phyloP scores from a whole-genome alignment of 2,329 filamentous ascomycete genomes.

The Ophiostoma sp. region DNA sequence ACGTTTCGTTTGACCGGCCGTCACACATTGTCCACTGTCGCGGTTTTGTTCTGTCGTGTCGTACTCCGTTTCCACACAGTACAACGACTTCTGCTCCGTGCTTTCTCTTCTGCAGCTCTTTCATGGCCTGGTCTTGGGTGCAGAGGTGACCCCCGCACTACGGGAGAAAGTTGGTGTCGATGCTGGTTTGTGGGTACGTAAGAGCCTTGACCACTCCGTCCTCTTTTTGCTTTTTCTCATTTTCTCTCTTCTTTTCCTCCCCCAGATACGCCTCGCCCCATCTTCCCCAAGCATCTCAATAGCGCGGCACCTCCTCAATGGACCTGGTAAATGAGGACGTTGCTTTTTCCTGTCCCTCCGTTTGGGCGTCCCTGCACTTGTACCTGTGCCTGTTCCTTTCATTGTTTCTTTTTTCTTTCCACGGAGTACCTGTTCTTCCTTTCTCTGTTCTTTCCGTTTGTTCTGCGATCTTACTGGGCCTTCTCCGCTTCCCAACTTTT shows the following conservation, averaged over 20 bases:
- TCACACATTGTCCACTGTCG: neutral
- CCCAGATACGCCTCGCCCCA: neutral
- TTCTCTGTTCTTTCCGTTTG: no score
- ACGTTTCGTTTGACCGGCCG: neutral
- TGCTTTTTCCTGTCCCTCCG: neutral
- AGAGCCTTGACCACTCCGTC: neutral
- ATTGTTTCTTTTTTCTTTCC: neutral
- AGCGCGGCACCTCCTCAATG: neutral
- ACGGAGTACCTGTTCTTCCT: no score
- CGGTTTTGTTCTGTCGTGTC: neutral
- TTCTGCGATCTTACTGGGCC: neutral
- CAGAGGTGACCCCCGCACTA: slow-evolving; percentile 5
- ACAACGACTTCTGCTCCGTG: neutral
- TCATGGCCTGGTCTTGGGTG: neutral
- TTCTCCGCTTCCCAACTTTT: neutral
- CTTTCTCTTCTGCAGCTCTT: neutral
- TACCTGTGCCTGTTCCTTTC: neutral
- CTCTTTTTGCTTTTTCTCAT: neutral
- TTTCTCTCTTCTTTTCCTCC: neutral
- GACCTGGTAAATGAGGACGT: neutral
- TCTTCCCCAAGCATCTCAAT: neutral
- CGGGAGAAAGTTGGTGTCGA: neutral
- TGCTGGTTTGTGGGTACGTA: slow-evolving; percentile 7
- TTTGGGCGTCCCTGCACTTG: neutral
- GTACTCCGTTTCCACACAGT: neutral